phyloP scores from a whole-genome alignment of 2,329 filamentous ascomycete species.

The Neofusicoccum laricinum region DNA sequence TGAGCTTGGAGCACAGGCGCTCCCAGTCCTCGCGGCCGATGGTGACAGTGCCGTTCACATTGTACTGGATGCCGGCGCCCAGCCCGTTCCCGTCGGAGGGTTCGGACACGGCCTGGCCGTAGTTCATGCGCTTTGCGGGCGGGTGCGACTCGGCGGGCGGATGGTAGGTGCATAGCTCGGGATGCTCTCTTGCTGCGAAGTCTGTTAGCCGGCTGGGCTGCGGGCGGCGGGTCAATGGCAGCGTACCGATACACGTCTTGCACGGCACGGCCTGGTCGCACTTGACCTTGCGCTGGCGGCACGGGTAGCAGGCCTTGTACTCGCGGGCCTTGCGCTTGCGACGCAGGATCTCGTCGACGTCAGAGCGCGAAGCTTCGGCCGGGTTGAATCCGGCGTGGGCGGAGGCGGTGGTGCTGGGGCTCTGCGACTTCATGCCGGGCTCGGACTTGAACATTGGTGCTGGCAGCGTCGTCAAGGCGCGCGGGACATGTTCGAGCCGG shows the following conservation, averaged over 20 bases:
- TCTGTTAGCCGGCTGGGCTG: slow-evolving; percentile 2
- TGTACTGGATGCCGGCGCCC: slow-evolving; percentile 18
- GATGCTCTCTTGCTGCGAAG: slow-evolving; percentile 40
- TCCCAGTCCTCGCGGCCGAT: slow-evolving; percentile 46
- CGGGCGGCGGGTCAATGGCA: not conserved
- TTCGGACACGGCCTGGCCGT: not conserved
- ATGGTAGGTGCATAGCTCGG: slow-evolving; percentile 48
- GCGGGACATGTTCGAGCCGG: slow-evolving; percentile 2
- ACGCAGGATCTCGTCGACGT: slow-evolving; percentile 50
- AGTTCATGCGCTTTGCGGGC: slow-evolving; percentile 35
- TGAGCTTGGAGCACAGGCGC: slow-evolving; percentile 47
- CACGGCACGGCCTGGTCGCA: slow-evolving; percentile 49
- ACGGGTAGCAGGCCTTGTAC: slow-evolving; percentile 51
- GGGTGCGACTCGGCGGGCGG: slow-evolving; percentile 39
- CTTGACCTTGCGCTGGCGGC: slow-evolving; percentile 46
- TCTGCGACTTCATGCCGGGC: slow-evolving; percentile 16
- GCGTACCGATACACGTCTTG: slow-evolving; percentile 46
- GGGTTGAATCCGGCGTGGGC: slow-evolving; percentile 5
- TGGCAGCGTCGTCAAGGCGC: not conserved
- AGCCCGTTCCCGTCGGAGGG: not conserved
- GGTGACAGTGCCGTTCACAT: slow-evolving; percentile 39
- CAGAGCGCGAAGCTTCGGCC: slow-evolving; percentile 38
- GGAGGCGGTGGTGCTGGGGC: slow-evolving; percentile 10
- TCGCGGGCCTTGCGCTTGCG: slow-evolving; percentile 51
- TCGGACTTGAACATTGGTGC: slow-evolving; percentile 7